phyloP scores from a whole-genome alignment of 805 yeast species.

The Kodamaea restingae region DNA sequence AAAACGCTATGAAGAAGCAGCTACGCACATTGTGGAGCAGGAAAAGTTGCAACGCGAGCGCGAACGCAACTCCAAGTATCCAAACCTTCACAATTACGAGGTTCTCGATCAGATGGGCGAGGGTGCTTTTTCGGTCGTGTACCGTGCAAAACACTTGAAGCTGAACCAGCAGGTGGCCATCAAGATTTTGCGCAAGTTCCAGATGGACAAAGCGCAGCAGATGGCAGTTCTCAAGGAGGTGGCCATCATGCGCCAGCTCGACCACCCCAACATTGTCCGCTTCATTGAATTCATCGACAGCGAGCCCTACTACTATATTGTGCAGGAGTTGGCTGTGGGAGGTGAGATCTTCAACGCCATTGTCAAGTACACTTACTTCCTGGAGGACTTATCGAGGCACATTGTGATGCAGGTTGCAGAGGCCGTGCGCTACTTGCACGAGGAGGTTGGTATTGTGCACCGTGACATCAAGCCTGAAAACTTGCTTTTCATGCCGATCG shows the following conservation, averaged over 20 bases:
- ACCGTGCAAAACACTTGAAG: conserved; percentile 47
- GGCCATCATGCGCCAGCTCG: conserved; percentile 63
- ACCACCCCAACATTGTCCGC: conserved; percentile 60
- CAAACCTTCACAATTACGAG: conserved; percentile 40
- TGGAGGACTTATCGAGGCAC: conserved; percentile 62
- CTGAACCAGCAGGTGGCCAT: conserved; percentile 46
- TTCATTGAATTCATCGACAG: conserved; percentile 66
- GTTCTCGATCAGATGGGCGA: conserved; percentile 61
- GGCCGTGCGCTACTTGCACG: conserved; percentile 67
- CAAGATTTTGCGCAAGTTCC: conserved; percentile 63
- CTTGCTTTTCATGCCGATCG: conserved; percentile 60
- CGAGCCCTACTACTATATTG: conserved; percentile 56
- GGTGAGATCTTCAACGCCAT: conserved; percentile 73
- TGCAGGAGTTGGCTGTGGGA: conserved; percentile 71
- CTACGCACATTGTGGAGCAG: conserved; percentile 35
- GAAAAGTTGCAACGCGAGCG: conserved; percentile 24
- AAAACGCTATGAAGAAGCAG: conserved; percentile 17
- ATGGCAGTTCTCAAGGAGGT: conserved; percentile 79
- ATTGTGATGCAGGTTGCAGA: conserved; percentile 59
- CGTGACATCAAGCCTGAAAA: conserved; percentile 84
- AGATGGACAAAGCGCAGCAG: conserved; percentile 57
- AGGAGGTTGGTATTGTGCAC: conserved; percentile 73
- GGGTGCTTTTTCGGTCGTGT: conserved; percentile 78
- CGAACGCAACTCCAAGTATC: conserved; percentile 24
- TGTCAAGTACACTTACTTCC: conserved; percentile 61